Base-by-base conservation (phyloP, 2,329 filamentous ascomycete genomes). In the Fusarium miscanthi region DNA sequence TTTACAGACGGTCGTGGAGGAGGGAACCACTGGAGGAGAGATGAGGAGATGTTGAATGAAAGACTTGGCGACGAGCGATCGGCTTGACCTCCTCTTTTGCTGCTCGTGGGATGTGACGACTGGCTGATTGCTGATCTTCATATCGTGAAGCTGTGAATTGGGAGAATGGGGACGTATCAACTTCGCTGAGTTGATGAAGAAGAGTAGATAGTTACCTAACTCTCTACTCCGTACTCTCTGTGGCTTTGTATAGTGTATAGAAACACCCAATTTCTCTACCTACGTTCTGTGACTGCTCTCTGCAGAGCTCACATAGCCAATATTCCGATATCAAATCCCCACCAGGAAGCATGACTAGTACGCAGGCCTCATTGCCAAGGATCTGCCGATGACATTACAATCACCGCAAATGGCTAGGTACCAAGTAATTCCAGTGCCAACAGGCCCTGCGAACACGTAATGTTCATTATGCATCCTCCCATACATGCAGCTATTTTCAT, bases 171-270 rank as follows among this genome's bases (percentile, higher is more conserved):
- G 37, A n/a, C 51, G 41, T 37, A 56, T 65, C 38, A 59, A n/a
- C 35, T 45, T 40, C 35, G 33, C 30, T 30, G n/a, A 53, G 51
- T 25, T 60, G 68, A 66, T 45, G 46, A 53, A 59, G 65, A 66
- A 30, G 56, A 27, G 46, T 63, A 66, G 57, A 73, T 41, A 33
- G 31, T 64, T 52, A 33, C 54, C 70, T 64, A 33, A 57, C 70
- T 64, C 57, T 66, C 72, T 71, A 60, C 72, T 65, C 64, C 74
- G 71, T 75, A 60, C 71, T 65, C 71, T 65, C 64, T 76, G 71
- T 75, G 66, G 70, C 66, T 65, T 54, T 81, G 80, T 81, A 81
- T 78, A 80, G 78, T 82, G 80, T 81, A 82, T 81, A 82, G 78
- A 82, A 77, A 71, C 70, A 48, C 68, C 73, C 69, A 70, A 72